These are phyloP conservation scores for Phaeosphaeriaceae sp. DNA, from an alignment of 2,329 filamentous ascomycete species.

Conservation along the genomic window DNA sequence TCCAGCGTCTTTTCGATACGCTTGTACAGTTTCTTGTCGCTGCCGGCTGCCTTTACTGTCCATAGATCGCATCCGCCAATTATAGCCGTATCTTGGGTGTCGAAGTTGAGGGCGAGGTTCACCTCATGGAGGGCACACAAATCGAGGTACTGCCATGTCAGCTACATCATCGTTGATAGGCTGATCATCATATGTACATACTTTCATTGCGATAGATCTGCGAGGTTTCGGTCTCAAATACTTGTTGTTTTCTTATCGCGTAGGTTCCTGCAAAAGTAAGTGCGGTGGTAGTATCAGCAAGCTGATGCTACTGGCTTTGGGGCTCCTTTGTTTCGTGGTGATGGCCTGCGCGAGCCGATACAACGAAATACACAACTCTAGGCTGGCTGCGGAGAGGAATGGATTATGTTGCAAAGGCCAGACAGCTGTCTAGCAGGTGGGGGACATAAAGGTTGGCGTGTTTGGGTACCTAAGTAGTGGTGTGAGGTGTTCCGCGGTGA, in stretches of 20 bases:
- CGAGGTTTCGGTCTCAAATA: constrained; percentile 1
- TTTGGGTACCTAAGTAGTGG: constrained; percentile 20
- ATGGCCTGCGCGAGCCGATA: constrained; percentile 44
- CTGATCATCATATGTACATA: constrained; percentile 30
- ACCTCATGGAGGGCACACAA: constrained; percentile 90
- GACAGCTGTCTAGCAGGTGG: constrained; percentile 49
- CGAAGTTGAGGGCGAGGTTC: constrained; percentile 92
- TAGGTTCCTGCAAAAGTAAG: background rate
- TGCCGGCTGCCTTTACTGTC: constrained; percentile 93
- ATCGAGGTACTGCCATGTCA: constrained; percentile 76
- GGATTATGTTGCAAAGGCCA: constrained; percentile 46
- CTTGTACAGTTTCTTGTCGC: constrained; percentile 97
- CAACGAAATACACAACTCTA: constrained; percentile 48
- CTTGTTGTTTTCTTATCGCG: constrained; percentile 11
- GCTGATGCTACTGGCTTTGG: constrained; percentile 28
- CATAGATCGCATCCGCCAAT: constrained; percentile 95
- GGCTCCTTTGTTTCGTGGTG: constrained; percentile 39
- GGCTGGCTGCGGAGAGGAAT: constrained; percentile 51
- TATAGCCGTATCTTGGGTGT: constrained; percentile 89
- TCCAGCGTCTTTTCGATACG: constrained; percentile 91
- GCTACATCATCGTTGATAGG: constrained; percentile 35
- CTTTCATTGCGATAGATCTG: constrained; percentile 45
- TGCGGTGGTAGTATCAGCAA: constrained; percentile 20
- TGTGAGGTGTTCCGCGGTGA: constrained; percentile 32
- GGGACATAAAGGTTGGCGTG: constrained; percentile 32